Evolutionary conservation across 305 asterid genomes (phyloP), one percentile per base, ranked within the genome.

Genomic region (Caryopteris hybrid): DNA sequence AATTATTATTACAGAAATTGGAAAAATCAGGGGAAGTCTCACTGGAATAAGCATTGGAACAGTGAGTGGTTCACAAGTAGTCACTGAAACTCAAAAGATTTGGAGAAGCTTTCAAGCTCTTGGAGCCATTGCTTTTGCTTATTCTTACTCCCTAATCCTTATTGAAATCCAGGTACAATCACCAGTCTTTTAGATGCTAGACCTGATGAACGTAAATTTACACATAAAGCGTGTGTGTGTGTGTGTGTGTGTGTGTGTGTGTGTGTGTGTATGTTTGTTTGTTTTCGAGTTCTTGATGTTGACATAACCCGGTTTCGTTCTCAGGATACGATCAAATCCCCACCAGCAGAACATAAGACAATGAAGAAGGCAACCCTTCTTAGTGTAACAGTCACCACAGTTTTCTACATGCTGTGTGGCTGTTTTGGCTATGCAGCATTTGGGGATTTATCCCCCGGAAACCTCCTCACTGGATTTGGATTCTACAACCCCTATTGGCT

Each of bases 101-200:
- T 93, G 98, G 98, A 81, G 76, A 77, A 90, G 87, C 57, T 88
- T 86, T 54, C 96, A 93, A 79, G 94, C 97, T 55, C 88, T 93
- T 39, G 98, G 97, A 23, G 97, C 84, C 61, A 84, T 93, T 10
- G 98, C 97, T 61, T 93, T 93, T 70, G 98, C 98, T 17, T 92
- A 90, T 70, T 92, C 98, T 60, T 92, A 90, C 85, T 92, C 98
- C 48, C 80, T 88, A 59, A 92, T 86, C 61, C 94, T 92, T 2
- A 84, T 92, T n/a, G 96, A 92, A 75, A 92, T 92, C 47, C 92
- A 90, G 91, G 97, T 90, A 78, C 27, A 50, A 12, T 2, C 7
- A 6, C 22, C 6, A 14, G 10, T 2, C 12, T 1, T 16, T 33
- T 34, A 31, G 36, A 31, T 31, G 36, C n/a, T n/a, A n/a, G n/a